Conservation (phyloP, 768 basidiomycete genomes). For the Tubosaeta sp. region DNA sequence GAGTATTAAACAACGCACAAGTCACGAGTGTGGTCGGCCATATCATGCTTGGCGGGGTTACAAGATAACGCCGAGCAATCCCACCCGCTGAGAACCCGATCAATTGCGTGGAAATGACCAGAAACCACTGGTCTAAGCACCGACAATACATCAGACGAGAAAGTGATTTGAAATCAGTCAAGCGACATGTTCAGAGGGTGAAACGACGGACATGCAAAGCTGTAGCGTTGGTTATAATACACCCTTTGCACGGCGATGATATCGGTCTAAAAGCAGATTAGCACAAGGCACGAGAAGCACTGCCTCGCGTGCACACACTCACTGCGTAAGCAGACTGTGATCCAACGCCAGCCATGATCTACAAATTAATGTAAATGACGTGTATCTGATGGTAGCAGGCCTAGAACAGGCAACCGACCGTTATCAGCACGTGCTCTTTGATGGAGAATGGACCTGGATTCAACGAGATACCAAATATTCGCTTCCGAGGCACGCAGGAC, state of each 20-base stretch:
- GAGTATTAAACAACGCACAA: constrained; percentile 73
- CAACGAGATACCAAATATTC: constrained; percentile 54
- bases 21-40: constrained; percentile 76
- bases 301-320: constrained; percentile 14
- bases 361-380: constrained; percentile 25
- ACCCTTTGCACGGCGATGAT: constrained; percentile 74
- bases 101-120: constrained; percentile 71
- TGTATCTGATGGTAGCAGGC: constrained; percentile 21
- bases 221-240: constrained; percentile 62
- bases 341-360: constrained; percentile 56
- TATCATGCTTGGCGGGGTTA: constrained; percentile 53
- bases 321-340: constrained; percentile 60
- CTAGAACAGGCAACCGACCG: constrained; percentile 37
- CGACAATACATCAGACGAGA: constrained; percentile 1
- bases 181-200: neutral
- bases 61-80: constrained; percentile 70
- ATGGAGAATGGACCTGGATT: constrained; percentile 77
- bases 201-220: constrained; percentile 48
- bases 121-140: constrained; percentile 67
- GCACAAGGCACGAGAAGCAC: neutral
- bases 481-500: constrained; percentile 47
- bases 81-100: constrained; percentile 86
- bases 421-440: constrained; percentile 71
- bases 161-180: neutral
- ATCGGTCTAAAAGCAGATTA: constrained; percentile 42